phyloP scores from a whole-genome alignment of 805 yeast genomes.

The Yarrowia hollandica region DNA sequence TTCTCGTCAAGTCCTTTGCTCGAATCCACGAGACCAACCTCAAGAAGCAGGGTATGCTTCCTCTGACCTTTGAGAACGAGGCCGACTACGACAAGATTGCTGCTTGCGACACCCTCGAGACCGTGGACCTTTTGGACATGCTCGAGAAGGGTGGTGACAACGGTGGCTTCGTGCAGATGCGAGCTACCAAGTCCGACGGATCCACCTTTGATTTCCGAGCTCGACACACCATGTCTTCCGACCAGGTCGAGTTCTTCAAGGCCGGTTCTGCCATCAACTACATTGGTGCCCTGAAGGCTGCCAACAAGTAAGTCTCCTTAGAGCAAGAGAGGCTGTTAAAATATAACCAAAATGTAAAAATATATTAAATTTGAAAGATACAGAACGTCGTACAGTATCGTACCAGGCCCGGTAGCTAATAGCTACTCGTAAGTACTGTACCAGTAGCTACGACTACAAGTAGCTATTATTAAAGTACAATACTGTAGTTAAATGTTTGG shows the following conservation, averaged over 20 bases:
- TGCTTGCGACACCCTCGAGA: slow-evolving; percentile 75
- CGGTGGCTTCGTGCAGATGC: slow-evolving; percentile 74
- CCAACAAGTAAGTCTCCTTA: slow-evolving; percentile 14
- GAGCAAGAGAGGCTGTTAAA: slow-evolving; percentile 12
- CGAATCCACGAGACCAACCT: slow-evolving; percentile 97
- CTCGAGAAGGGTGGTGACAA: slow-evolving; percentile 79
- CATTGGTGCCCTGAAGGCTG: slow-evolving; percentile 53
- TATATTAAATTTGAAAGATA: not conserved
- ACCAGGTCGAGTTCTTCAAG: slow-evolving; percentile 92
- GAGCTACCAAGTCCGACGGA: slow-evolving; percentile 73
- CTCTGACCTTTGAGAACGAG: slow-evolving; percentile 88
- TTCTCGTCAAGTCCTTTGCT: slow-evolving; percentile 92
- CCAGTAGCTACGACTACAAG: too few relatives aligned
- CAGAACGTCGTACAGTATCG: too few relatives aligned
- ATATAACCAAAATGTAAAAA: slow-evolving; percentile 6
- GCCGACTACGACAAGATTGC: slow-evolving; percentile 79
- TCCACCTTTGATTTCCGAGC: slow-evolving; percentile 66
- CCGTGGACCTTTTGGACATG: slow-evolving; percentile 73
- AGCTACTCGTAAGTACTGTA: too few relatives aligned
- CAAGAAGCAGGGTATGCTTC: slow-evolving; percentile 97
- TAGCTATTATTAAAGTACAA: too few relatives aligned
- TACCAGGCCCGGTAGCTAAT: too few relatives aligned
- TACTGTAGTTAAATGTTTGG: too few relatives aligned
- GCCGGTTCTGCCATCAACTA: slow-evolving; percentile 96
- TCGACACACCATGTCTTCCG: slow-evolving; percentile 95